phyloP scores from a whole-genome alignment of 2,329 filamentous ascomycete species.

The Simplicillium sp. region DNA sequence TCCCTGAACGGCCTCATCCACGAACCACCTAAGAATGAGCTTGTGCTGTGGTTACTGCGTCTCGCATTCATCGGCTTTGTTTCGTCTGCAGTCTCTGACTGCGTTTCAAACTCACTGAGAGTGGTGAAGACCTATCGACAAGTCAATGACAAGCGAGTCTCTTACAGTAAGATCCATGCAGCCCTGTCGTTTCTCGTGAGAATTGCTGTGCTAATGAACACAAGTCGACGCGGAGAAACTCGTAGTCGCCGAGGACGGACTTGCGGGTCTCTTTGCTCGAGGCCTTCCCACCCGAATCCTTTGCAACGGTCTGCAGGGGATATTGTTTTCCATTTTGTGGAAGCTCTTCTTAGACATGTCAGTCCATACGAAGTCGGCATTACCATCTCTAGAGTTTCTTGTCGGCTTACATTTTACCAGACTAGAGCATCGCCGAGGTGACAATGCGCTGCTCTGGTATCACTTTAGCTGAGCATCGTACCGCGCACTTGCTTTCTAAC shows the following conservation, averaged over 20 bases:
- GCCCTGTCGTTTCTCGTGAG: no score
- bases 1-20: constrained; percentile 26
- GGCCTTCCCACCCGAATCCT: constrained; percentile 36
- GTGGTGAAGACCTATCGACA: constrained; percentile 41
- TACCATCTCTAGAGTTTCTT: no score
- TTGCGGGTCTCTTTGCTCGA: constrained; percentile 31
- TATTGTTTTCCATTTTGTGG: constrained; percentile 39
- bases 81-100: constrained; percentile 25
- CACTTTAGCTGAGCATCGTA: no score
- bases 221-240: constrained; percentile 30
- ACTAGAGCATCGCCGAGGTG: no score
- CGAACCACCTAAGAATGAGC: constrained; percentile 27
- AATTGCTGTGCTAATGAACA: background rate
- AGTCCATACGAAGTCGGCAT: no score
- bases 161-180: constrained; percentile 31
- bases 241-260: constrained; percentile 29
- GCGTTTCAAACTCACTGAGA: constrained; percentile 35
- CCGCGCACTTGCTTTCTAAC: no score
- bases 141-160: constrained; percentile 36
- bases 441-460: no score
- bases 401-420: no score
- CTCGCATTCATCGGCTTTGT: constrained; percentile 27
- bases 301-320: constrained; percentile 35
- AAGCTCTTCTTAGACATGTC: constrained; percentile 38
- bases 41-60: constrained; percentile 31